Evolutionary conservation across 176 grass and related monocot genomes (phyloP), one percentile per base, ranked within the genome.

Genomic region (Raddia distichophylla): DNA sequence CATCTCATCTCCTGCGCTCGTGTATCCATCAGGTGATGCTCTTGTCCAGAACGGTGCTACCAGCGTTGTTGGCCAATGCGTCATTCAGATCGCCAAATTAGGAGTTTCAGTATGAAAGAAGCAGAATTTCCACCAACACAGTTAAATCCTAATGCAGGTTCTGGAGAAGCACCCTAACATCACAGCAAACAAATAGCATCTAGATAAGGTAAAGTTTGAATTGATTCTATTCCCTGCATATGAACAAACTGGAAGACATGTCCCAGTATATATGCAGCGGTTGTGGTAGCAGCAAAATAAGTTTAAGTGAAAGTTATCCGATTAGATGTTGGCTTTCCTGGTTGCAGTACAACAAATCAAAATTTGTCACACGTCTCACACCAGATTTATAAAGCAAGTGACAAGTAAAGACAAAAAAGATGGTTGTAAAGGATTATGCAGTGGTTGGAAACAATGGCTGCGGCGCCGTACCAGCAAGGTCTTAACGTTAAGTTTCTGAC

Each of bases 71-170:
- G 92, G 95, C 13, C 92, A 90, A 55, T 94, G 95, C 10, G 80
- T 98, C 75, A 94, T 93, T 86, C 95, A 98, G 85, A 84, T 98
- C 2, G 88, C 92, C 60, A 91, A 87, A 87, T 90, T 81, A 98
- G 83, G 51, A 98, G 84, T 54, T 91, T 93, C 3, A 94, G 92
- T 85, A 98, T 63, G 43, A 89, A 78, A 78, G 94, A 82, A 59
- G 95, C 92, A 45, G 88, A 73, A 91, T 88, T 94, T 71, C 95
- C 95, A 60, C 95, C 92, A 70, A 98, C 92, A 15, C 95, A 94
- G 78, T 98, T 98, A 60, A 98, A 98, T 91, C 95, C 95, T 85
- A 98, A 84, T 50, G 80, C 70, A 61, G 92, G 95, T 82, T 93
- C 88, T 68, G 95, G 95, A 58, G 93, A 82, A 87, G 89, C 90